phyloP scores from a whole-genome alignment of 805 yeast species.

The Metahyphopichia silvanorum region DNA sequence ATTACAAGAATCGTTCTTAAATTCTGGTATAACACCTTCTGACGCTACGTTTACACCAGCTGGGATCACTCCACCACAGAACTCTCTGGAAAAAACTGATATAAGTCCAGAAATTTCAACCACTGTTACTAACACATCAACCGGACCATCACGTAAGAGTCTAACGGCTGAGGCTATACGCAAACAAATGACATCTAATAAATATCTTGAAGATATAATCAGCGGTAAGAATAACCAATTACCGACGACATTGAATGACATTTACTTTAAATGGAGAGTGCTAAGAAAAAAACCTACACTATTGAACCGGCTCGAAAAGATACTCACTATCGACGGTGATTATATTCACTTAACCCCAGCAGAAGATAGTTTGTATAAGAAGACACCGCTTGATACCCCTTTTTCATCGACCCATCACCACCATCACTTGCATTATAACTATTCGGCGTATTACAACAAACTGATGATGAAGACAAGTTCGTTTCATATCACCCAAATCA shows the following conservation, averaged over 20 bases:
- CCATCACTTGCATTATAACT: slow-evolving; percentile 36
- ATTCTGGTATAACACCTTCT: slow-evolving; percentile 27
- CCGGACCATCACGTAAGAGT: slow-evolving; percentile 3
- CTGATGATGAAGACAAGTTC: slow-evolving; percentile 81
- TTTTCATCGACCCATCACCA: slow-evolving; percentile 32
- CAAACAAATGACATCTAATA: slow-evolving; percentile 11
- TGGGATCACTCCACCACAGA: slow-evolving; percentile 20
- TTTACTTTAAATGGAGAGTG: slow-evolving; percentile 81
- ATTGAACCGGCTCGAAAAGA: slow-evolving; percentile 73
- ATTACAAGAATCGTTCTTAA: slow-evolving; percentile 8
- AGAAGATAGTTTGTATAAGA: slow-evolving; percentile 55
- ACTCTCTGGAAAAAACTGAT: slow-evolving; percentile 16
- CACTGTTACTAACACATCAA: slow-evolving; percentile 1
- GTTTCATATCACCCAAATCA: slow-evolving; percentile 77
- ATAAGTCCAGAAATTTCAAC: slow-evolving; percentile 12
- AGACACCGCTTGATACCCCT: slow-evolving; percentile 30
- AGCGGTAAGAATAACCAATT: slow-evolving; percentile 23
- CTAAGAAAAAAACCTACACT: slow-evolving; percentile 88
- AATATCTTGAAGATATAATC: slow-evolving; percentile 29
- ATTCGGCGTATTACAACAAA: slow-evolving; percentile 48
- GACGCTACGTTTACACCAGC: slow-evolving; percentile 16
- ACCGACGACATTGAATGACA: slow-evolving; percentile 42
- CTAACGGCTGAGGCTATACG: slow-evolving; percentile 1
- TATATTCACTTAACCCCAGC: slow-evolving; percentile 86
- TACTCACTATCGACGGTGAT: slow-evolving; percentile 90